A percentile compares a stretch with the other conserved stretches of the same genome.
Conservation (phyloP, 225 moss, liverwort and hornwort genomes). For the Climacium dendroides region DNA sequence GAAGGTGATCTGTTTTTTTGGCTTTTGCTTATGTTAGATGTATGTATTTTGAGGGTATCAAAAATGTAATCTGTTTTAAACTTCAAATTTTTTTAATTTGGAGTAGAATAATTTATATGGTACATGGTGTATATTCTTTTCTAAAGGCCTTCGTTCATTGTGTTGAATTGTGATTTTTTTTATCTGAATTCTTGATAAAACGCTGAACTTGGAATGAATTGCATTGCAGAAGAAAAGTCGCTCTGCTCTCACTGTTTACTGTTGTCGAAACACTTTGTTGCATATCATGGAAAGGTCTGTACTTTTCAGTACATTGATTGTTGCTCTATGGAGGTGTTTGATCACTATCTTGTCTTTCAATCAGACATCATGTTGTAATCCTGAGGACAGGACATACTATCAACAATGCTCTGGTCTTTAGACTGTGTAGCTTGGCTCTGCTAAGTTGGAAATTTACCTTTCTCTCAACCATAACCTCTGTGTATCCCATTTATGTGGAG, state of each 20-base stretch:
- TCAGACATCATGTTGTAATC: no score
- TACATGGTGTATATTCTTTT: background rate
- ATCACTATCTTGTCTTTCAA: background rate
- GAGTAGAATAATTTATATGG: background rate
- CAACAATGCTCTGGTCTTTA: no score
- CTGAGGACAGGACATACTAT: no score
- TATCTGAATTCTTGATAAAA: background rate
- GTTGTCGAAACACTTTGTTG: no score
- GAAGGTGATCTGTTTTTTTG: background rate
- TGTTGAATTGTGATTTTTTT: background rate
- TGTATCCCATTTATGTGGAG: no score
- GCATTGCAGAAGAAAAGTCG: no score
- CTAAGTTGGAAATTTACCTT: no score
- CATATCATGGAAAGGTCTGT: background rate
- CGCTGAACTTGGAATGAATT: background rate
- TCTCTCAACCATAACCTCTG: no score
- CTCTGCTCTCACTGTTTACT: background rate
- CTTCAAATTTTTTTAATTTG: background rate
- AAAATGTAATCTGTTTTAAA: background rate
- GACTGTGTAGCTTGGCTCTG: no score
- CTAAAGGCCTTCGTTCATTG: background rate
- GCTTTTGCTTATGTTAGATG: background rate
- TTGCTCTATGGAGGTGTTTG: background rate
- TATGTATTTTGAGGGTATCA: background rate
- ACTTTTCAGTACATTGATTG: no score